Conservation (phyloP, 148 eudicot genomes). For the Rhododendron henanense region DNA sequence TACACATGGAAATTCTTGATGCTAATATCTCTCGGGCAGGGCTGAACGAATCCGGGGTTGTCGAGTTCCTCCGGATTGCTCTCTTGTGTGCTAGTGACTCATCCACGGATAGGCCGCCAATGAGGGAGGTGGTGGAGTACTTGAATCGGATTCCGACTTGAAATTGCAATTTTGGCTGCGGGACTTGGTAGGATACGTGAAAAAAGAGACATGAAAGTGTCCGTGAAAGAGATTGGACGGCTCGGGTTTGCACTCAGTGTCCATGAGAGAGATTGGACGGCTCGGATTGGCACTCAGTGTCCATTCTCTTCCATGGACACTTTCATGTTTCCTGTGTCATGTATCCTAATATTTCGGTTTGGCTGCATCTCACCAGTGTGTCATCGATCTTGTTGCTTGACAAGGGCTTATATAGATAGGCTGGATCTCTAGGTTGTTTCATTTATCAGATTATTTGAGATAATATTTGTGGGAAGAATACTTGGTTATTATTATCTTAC, state of each 20-base stretch:
- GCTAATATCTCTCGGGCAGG: conserved; percentile 27
- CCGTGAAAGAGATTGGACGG: no score
- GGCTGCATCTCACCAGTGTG: no score
- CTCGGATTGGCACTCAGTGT: no score
- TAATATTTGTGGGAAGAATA: background rate
- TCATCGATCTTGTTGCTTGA: no score
- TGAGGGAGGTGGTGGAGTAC: conserved; percentile 48
- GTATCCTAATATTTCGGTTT: no score
- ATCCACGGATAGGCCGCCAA: conserved; percentile 43
- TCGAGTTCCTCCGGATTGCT: conserved; percentile 50
- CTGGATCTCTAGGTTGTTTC: background rate
- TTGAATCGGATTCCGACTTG: conserved; percentile 27
- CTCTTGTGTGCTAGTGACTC: conserved; percentile 40
- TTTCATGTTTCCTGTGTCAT: background rate
- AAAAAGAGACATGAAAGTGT: no score
- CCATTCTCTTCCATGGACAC: background rate
- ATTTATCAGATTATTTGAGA: background rate
- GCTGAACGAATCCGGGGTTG: conserved; percentile 35
- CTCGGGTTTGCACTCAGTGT: background rate
- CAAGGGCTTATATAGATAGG: background rate
- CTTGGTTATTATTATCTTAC: background rate
- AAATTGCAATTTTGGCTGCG: background rate
- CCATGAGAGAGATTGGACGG: no score
- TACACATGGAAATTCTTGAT: conserved; percentile 49
- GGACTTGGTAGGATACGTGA: no score